Evolutionary conservation across 805 yeast genomes (phyloP).

Genomic region (Barnettozyma californica): DNA sequence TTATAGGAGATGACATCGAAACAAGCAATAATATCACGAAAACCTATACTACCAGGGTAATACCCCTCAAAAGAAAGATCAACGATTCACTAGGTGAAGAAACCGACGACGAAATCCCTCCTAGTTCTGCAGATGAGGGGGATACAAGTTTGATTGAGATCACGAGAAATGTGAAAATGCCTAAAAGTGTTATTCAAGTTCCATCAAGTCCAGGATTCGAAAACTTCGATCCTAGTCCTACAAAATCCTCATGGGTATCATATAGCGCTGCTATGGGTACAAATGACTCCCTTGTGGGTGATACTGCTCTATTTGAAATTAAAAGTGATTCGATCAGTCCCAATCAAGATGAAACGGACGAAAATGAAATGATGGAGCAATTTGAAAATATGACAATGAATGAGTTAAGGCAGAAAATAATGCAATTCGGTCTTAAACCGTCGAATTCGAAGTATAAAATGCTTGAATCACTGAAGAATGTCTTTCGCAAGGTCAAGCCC

Average conservation of each 20-base stretch:
- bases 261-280: not conserved
- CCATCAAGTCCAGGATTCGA: conserved; percentile 17
- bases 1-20: conserved; percentile 10
- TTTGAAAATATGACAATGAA: conserved; percentile 15
- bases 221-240: conserved; percentile 11
- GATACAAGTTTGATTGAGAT: conserved; percentile 25
- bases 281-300: not conserved
- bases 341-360: conserved; percentile 7
- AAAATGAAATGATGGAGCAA: conserved; percentile 13
- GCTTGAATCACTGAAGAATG: conserved; percentile 17
- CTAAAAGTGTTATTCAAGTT: conserved; percentile 16
- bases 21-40: not conserved
- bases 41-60: conserved; percentile 5
- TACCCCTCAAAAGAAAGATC: conserved; percentile 14
- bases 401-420: conserved; percentile 17
- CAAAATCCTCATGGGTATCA: not conserved
- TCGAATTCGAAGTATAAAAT: conserved; percentile 16
- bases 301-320: not conserved
- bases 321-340: not conserved
- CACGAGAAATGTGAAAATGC: conserved; percentile 20
- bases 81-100: conserved; percentile 7
- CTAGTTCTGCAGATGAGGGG: conserved; percentile 21
- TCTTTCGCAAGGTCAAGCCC: conserved; percentile 12
- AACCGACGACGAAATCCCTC: conserved; percentile 11
- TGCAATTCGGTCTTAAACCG: conserved; percentile 25